These are phyloP conservation scores for Mucor lusitanicus DNA, from an alignment of 371 early-diverging fungal species.

Conservation along the genomic window DNA sequence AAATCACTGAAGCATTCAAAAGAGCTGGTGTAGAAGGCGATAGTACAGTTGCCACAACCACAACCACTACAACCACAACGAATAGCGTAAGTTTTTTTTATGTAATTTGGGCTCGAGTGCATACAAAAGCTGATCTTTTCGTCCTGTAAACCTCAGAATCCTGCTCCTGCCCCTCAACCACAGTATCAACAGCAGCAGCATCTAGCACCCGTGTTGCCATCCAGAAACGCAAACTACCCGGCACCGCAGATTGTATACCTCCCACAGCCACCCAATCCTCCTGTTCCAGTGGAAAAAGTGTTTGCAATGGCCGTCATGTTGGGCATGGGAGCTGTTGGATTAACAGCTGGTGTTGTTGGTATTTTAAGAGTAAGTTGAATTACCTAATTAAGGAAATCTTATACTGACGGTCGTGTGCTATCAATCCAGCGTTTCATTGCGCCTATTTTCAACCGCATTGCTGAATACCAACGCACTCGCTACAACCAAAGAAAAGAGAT, in stretches of 20 bases:
- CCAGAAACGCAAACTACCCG: conserved; percentile 9
- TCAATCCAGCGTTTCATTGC: conserved; percentile 18
- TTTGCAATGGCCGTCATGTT: conserved; percentile 39
- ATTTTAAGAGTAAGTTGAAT: conserved; percentile 38
- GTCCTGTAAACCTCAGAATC: neutral
- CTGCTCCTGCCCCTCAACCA: neutral
- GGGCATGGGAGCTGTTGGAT: conserved; percentile 42
- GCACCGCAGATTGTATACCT: conserved; percentile 39
- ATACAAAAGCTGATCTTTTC: neutral
- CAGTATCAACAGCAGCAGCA: conserved; percentile 2
- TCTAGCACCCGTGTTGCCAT: conserved; percentile 17
- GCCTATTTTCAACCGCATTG: conserved; percentile 30
- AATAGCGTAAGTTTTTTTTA: neutral
- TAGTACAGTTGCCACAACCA: neutral
- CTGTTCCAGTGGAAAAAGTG: conserved; percentile 38
- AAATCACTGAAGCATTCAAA: conserved; percentile 61
- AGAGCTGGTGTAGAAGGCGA: conserved; percentile 24
- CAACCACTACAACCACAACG: neutral
- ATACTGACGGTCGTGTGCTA: neutral
- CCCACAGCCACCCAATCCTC: conserved; percentile 29
- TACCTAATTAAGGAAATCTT: neutral
- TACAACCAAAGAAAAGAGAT: conserved; percentile 25
- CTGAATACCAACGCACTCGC: conserved; percentile 22
- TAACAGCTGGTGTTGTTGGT: conserved; percentile 42
- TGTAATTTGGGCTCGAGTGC: neutral